phyloP scores from a whole-genome alignment of 768 basidiomycete species.

The Pisolithus albus region DNA sequence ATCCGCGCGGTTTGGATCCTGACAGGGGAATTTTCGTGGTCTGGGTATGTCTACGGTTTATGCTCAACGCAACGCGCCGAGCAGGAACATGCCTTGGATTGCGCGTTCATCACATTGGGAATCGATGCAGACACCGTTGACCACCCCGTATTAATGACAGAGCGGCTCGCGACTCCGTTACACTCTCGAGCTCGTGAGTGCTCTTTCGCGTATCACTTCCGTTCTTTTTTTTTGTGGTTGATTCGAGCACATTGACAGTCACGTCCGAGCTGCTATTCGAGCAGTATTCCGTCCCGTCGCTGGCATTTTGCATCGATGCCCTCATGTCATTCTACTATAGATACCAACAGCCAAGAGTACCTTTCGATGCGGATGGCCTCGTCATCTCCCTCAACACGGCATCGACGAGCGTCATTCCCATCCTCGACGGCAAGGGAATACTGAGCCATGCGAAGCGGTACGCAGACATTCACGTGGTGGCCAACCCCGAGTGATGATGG shows the following conservation, averaged over 20 bases:
- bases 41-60: background rate
- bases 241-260: conserved; percentile 40
- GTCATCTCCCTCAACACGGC: conserved; percentile 89
- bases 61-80: background rate
- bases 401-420: conserved; percentile 85
- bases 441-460: conserved; percentile 85
- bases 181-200: conserved; percentile 80
- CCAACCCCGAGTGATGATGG: background rate
- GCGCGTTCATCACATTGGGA: conserved; percentile 80
- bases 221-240: background rate
- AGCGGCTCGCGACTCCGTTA: conserved; percentile 79
- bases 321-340: conserved; percentile 92
- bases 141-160: conserved; percentile 92
- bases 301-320: conserved; percentile 85
- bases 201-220: background rate
- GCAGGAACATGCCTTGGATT: conserved; percentile 94
- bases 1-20: background rate
- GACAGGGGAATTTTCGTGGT: background rate
- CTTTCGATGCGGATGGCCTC: conserved; percentile 65
- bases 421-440: conserved; percentile 75
- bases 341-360: conserved; percentile 30
- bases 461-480: conserved; percentile 9
- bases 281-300: conserved; percentile 76
- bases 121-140: conserved; percentile 69
- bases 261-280: conserved; percentile 98